Conservation (phyloP, 2,329 filamentous ascomycete species). For the Aspergillus bombycis region DNA sequence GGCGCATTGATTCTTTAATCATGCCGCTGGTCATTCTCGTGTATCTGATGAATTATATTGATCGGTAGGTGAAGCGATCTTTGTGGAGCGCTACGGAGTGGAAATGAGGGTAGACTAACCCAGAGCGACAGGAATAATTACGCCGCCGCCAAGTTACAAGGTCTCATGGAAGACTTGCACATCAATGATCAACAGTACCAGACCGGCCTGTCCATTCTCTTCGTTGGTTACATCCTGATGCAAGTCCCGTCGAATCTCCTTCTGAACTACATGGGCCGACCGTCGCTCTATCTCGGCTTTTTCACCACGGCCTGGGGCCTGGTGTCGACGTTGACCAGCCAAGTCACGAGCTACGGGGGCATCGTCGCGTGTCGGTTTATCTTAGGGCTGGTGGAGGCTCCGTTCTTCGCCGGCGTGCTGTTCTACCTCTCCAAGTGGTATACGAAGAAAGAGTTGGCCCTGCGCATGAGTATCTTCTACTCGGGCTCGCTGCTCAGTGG, state of each 20-base stretch:
- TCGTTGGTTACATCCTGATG: conserved; percentile 50
- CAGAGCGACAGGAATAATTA: conserved; percentile 47
- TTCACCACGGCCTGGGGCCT: conserved; percentile 51
- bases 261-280: conserved; percentile 47
- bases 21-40: conserved; percentile 47
- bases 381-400: conserved; percentile 51
- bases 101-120: background rate
- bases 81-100: too few species aligned
- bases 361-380: conserved; percentile 51
- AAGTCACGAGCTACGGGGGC: conserved; percentile 45
- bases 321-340: conserved; percentile 48
- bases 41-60: conserved; percentile 51
- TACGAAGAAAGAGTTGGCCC: conserved; percentile 54
- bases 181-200: conserved; percentile 43
- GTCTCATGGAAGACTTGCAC: conserved; percentile 42
- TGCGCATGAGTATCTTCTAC: conserved; percentile 57
- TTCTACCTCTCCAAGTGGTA: conserved; percentile 57
- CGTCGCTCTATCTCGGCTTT: conserved; percentile 48
- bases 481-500: conserved; percentile 54
- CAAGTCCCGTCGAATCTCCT: conserved; percentile 53
- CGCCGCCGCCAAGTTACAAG: conserved; percentile 48
- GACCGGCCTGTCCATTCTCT: conserved; percentile 47
- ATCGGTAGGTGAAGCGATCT: conserved; percentile 34
- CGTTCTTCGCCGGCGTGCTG: conserved; percentile 51
- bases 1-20: conserved; percentile 41